phyloP scores from a whole-genome alignment of 1,139 yeast species.

The Geotrichum phurueaensis region DNA sequence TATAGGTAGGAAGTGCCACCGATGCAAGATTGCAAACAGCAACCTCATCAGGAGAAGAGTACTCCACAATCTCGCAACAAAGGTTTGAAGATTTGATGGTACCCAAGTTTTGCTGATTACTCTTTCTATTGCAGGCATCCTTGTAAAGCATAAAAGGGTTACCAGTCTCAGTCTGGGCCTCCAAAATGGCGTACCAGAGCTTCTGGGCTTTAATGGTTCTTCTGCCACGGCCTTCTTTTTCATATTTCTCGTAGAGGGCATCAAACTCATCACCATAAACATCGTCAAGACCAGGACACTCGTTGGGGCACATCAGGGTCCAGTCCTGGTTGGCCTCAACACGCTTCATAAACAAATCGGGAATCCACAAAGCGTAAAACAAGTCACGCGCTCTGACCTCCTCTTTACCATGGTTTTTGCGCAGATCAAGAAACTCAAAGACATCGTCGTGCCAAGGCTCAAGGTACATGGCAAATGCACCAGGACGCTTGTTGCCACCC shows the following conservation, averaged over 20 bases:
- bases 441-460: conserved; percentile 87
- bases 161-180: conserved; percentile 80
- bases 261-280: conserved; percentile 67
- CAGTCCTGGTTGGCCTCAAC: conserved; percentile 64
- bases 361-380: conserved; percentile 79
- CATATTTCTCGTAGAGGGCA: conserved; percentile 56
- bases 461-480: conserved; percentile 72
- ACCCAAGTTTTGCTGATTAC: conserved; percentile 76
- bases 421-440: conserved; percentile 62
- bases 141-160: conserved; percentile 78
- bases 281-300: conserved; percentile 68
- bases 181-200: conserved; percentile 69
- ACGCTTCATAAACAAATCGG: conserved; percentile 75
- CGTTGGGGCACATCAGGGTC: conserved; percentile 74
- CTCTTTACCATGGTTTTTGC: conserved; percentile 79
- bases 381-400: conserved; percentile 77
- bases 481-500: conserved; percentile 84
- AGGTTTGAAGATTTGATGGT: conserved; percentile 72
- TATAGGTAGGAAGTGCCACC: conserved; percentile 63
- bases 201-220: conserved; percentile 63
- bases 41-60: conserved; percentile 68
- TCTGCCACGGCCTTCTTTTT: conserved; percentile 53
- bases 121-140: conserved; percentile 69
- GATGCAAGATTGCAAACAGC: conserved; percentile 87
- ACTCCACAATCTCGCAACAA: conserved; percentile 79